Base-by-base conservation (phyloP, 495 filamentous ascomycete species). In the Penicillium alfredii region DNA sequence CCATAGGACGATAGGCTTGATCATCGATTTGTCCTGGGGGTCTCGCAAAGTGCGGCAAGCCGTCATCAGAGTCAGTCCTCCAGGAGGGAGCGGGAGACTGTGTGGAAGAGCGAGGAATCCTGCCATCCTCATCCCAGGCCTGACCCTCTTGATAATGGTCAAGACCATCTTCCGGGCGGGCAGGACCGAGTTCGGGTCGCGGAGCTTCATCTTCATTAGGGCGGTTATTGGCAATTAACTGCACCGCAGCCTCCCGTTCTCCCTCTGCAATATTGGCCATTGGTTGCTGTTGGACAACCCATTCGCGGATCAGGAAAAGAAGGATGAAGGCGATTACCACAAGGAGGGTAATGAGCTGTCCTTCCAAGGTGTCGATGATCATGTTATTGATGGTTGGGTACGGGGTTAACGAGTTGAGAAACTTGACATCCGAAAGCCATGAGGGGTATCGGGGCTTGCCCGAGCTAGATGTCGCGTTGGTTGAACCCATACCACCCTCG, bases 211-310 rank as follows among this genome's bases (percentile, higher is more conserved):
- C 41, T 20, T 59, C 51, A 27, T 59, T 50, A 4, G 42, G 39
- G 6, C 49, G 58, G 28, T 65, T 57, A 20, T 69, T 66, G 3
- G 61, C 67, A 16, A 66, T 67, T 20, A 70, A 40, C 21, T 55
- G 40, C 41, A 65, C 28, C 30, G 67, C 54, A 24, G 65, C 54
- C 40, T 74, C 60, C 17, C 68, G 47, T 49, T 77, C 61, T 50
- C 76, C 61, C 61, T 80, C 55, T 12, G 61, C 68, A 29, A 78
- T 64, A 38, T 78, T 74, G 21, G 73, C 69, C 42, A 84, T 83
- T 7, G 88, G 89, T 53, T 96, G 93, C 55, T 97, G 92, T 51
- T 97, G 90, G 4, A 97, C 88, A 24, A 99, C 92, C 78, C 94
- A 99, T 62, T 99, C 92, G 11, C 92, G 72, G 33, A 99, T 95